A percentile compares a stretch with the other conserved stretches of the same genome.
phyloP scores from a whole-genome alignment of 164 flowering plant species.

The Magnolia officinalis region DNA sequence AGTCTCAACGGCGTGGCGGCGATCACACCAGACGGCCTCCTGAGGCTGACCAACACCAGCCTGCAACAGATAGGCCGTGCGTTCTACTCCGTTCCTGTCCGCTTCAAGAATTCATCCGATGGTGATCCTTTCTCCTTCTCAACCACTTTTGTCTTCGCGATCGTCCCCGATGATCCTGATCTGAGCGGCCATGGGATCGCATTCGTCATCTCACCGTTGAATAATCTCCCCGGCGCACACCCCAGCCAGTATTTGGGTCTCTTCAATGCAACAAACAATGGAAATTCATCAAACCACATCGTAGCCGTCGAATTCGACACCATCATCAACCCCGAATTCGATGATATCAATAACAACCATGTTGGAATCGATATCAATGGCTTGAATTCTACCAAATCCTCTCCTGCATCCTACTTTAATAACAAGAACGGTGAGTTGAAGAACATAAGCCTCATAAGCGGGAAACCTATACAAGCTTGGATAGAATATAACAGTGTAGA shows the following conservation, averaged over 20 bases:
- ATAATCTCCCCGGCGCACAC: constrained; percentile 5
- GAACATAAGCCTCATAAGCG: constrained; percentile 18
- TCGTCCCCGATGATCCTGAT: constrained; percentile 2
- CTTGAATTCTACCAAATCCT: constrained; percentile 9
- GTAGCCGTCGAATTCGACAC: constrained; percentile 27
- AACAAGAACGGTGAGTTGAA: neutral
- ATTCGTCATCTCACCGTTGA: constrained; percentile 21
- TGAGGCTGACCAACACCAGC: constrained; percentile 10
- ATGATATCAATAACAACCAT: constrained; percentile 21
- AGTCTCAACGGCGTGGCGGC: too few species aligned
- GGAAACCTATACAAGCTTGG: constrained; percentile 24
- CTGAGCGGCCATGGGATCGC: constrained; percentile 23
- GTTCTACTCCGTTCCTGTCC: constrained; percentile 11
- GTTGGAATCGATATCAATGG: constrained; percentile 24
- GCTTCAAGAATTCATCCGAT: constrained; percentile 16
- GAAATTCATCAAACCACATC: constrained; percentile 11
- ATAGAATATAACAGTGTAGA: constrained; percentile 19
- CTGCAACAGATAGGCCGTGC: constrained; percentile 3
- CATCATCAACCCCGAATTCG: constrained; percentile 1
- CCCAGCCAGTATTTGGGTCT: constrained; percentile 20
- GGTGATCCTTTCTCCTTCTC: constrained; percentile 21
- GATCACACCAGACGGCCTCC: constrained; percentile 8
- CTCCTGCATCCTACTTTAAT: constrained; percentile 15
- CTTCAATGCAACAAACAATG: constrained; percentile 15
- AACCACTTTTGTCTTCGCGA: constrained; percentile 29